Conservation (phyloP, 495 filamentous ascomycete species). For the Penicillium coffeae region DNA sequence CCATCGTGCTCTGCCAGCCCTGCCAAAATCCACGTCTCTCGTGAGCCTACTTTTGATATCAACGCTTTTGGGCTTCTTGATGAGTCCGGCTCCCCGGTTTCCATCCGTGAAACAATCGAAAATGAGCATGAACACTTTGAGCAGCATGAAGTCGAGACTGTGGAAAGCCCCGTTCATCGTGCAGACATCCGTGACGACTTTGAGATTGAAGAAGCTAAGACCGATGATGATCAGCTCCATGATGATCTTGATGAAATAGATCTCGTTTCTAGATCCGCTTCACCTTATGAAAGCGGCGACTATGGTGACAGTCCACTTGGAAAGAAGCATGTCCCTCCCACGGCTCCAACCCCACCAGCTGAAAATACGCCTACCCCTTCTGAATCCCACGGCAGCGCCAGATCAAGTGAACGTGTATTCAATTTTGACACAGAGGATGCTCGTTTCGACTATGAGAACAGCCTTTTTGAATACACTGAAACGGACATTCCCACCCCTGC, state of each 20-base stretch:
- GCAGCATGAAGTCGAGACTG: conserved; percentile 14
- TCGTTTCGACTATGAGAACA: conserved; percentile 10
- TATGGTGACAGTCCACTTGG: conserved; percentile 9
- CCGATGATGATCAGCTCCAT: conserved; percentile 13
- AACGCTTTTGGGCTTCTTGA: neutral
- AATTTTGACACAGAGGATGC: conserved; percentile 6
- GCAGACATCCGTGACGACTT: neutral
- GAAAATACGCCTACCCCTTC: conserved; percentile 10
- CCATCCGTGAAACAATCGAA: neutral
- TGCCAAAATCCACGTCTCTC: too few species aligned
- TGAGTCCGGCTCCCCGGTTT: neutral
- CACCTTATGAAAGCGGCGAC: conserved; percentile 18
- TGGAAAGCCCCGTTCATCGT: neutral
- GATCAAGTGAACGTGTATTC: conserved; percentile 3
- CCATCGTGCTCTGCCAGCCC: too few species aligned
- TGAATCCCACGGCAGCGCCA: conserved; percentile 17
- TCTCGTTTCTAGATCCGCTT: neutral
- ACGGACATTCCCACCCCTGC: conserved; percentile 19
- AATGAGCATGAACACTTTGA: conserved; percentile 4
- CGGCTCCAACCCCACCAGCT: conserved; percentile 14
- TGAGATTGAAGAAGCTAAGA: conserved; percentile 12
- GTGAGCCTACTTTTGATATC: neutral
- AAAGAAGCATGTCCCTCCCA: conserved; percentile 10
- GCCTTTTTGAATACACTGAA: conserved; percentile 10
- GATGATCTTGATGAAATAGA: too few species aligned